These are phyloP conservation scores for Porphyrellus cyaneotinctus DNA, from an alignment of 768 basidiomycete genomes.

Conservation along the genomic window DNA sequence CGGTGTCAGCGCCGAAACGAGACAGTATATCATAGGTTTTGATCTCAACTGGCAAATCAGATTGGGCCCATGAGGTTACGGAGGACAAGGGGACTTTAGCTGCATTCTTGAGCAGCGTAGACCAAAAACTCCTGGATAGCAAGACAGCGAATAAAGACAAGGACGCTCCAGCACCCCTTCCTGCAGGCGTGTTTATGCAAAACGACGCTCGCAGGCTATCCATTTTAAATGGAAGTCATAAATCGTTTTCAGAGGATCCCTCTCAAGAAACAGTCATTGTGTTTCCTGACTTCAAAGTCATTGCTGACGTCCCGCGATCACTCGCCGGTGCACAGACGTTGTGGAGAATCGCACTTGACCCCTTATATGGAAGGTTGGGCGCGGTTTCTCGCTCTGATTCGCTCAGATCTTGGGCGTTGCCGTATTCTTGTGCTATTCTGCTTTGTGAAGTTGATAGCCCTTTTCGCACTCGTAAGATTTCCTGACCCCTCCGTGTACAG, in stretches of 20 bases:
- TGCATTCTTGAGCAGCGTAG: conserved; percentile 39
- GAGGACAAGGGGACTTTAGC: conserved; percentile 70
- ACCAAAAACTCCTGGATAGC: conserved; percentile 13
- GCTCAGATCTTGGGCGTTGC: conserved; percentile 73
- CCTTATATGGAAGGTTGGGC: conserved; percentile 48
- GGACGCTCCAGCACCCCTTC: conserved; percentile 9
- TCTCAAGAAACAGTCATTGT: conserved; percentile 77
- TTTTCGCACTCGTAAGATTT: not conserved
- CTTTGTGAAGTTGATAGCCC: conserved; percentile 57
- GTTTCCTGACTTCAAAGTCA: conserved; percentile 88
- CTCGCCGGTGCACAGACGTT: conserved; percentile 63
- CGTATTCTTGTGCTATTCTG: conserved; percentile 86
- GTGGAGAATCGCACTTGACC: conserved; percentile 62
- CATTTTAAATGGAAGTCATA: conserved; percentile 82
- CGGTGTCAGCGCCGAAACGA: not conserved
- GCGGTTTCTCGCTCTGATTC: conserved; percentile 39
- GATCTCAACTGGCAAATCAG: conserved; percentile 84
- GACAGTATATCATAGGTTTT: conserved; percentile 51
- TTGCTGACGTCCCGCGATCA: conserved; percentile 66
- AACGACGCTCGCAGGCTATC: conserved; percentile 55
- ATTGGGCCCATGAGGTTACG: conserved; percentile 84
- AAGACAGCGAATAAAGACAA: not conserved
- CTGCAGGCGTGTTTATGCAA: conserved; percentile 55
- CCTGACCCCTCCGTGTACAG: conserved; percentile 36
- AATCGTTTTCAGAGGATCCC: conserved; percentile 56